phyloP scores from a whole-genome alignment of 1,284 basidiomycete genomes.

The Apiotrichum mycotoxinovorans region DNA sequence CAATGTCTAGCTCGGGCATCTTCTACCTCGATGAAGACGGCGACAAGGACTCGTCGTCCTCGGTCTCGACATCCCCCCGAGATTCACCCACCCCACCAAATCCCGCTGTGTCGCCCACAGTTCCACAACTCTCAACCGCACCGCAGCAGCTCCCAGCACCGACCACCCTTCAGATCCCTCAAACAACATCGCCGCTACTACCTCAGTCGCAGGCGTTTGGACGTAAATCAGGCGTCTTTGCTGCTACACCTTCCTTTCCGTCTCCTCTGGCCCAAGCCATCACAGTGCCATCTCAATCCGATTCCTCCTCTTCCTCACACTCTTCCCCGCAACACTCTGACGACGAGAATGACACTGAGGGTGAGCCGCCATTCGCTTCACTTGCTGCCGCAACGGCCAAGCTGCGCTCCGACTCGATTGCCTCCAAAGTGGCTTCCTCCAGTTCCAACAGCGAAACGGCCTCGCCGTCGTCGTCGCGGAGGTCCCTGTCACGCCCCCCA shows the following conservation, averaged over 20 bases:
- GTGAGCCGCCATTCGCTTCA: neutral
- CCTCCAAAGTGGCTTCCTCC: constrained; percentile 7
- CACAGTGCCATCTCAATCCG: constrained; percentile 40
- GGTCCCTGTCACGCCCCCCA: constrained; percentile 28
- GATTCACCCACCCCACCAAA: constrained; percentile 16
- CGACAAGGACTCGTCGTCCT: constrained; percentile 26
- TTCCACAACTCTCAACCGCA: neutral
- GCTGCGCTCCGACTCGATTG: neutral
- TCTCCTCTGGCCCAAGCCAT: constrained; percentile 46
- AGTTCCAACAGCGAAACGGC: constrained; percentile 7
- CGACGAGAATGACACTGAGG: constrained; percentile 20
- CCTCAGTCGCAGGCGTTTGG: constrained; percentile 30
- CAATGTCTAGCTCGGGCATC: constrained; percentile 23
- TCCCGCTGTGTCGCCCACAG: neutral
- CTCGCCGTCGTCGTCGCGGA: constrained; percentile 4
- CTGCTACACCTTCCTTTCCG: constrained; percentile 46
- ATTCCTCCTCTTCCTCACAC: constrained; percentile 40
- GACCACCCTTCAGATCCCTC: constrained; percentile 20
- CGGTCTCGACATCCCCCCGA: constrained; percentile 19
- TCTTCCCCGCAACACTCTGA: constrained; percentile 30
- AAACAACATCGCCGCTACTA: constrained; percentile 16
- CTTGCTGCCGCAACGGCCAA: neutral
- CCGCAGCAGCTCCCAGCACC: constrained; percentile 6
- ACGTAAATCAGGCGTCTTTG: constrained; percentile 41
- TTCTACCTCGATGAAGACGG: constrained; percentile 45